Evolutionary conservation across 2,329 filamentous ascomycete species (phyloP), one percentile per base, ranked within the genome.

Genomic region (Trichoderma semiorbis): DNA sequence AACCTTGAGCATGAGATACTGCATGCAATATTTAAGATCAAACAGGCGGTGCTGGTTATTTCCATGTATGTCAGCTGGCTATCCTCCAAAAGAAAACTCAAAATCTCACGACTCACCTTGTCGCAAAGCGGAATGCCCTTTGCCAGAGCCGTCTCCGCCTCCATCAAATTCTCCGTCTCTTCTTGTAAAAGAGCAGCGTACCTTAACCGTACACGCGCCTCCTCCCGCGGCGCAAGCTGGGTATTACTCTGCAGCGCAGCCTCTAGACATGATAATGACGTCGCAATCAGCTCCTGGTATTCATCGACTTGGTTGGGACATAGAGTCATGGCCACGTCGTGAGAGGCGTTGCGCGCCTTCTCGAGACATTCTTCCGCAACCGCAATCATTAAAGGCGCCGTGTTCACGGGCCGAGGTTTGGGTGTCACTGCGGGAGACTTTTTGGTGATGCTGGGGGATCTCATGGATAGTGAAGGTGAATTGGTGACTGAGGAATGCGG

Each of bases 11-110:
- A 92, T 87, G 18, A 94, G 83, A 78, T 93, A 93, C 74, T 93
- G 89, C 86, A 94, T 93, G 73, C 89, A 89, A 80, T 94, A 94
- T 78, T 93, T 94, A 50, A 94, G 80, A 75, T 95, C 92, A 30
- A 80, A 77, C 72, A 84, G 73, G 10, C 82, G 81, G 70, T 84
- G 80, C 79, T 83, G 3, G 12, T 57, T 8, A 1, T 14, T 16
- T 26, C 16, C n/a, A 7, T 26, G 6, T n/a, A 55, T 60, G 71
- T 76, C 30, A 75, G 71, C 21, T n/a, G 30, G 10, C 5, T 16
- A 6, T 34, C 26, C 11, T 7, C 12, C 32, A 5, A 34, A n/a
- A 3, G 3, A 0, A 36, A 50, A 26, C 21, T 18, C 7, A 3
- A 58, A n/a, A 53, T 28, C 47, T 16, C 39, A 18, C 28, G 1